Evolutionary conservation across 31 red algal genomes (phyloP).

Genomic region (Pterothamnion heteromorphum): DNA sequence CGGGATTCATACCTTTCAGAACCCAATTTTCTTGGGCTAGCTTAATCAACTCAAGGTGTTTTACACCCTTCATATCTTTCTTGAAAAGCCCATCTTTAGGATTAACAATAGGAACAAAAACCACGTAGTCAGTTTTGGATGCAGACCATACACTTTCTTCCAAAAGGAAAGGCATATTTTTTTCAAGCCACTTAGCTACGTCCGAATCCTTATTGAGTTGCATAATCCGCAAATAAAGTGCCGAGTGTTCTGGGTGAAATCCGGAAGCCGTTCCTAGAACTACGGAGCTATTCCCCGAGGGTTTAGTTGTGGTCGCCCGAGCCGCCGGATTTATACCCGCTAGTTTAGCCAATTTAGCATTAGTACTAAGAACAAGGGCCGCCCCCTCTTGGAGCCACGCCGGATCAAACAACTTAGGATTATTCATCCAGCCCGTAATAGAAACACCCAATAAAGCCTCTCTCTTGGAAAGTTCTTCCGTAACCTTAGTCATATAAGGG

Average conservation of each 20-base stretch:
- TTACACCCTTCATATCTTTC: not conserved
- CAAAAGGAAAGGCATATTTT: not conserved
- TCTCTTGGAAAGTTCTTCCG: not conserved
- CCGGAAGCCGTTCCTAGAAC: not conserved
- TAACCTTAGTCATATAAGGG: not conserved
- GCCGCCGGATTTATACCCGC: not conserved
- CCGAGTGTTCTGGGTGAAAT: not conserved
- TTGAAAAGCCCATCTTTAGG: not conserved
- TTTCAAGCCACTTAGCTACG: not conserved
- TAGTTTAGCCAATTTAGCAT: not conserved
- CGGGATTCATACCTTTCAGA: not conserved
- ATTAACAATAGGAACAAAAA: not conserved
- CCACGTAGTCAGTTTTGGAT: not conserved
- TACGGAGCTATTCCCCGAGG: not conserved
- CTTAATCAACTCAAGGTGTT: not conserved
- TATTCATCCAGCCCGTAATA: conserved; percentile 14
- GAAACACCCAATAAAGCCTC: not conserved
- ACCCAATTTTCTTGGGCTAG: not conserved
- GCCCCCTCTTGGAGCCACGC: not conserved
- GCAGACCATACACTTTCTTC: not conserved
- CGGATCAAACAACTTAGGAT: conserved; percentile 1
- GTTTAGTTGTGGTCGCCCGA: not conserved
- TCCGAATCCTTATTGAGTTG: not conserved
- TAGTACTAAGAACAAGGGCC: not conserved
- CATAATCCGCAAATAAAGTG: not conserved